phyloP scores from a whole-genome alignment of 345 rosid species.

The Hibiscus mutabilis region DNA sequence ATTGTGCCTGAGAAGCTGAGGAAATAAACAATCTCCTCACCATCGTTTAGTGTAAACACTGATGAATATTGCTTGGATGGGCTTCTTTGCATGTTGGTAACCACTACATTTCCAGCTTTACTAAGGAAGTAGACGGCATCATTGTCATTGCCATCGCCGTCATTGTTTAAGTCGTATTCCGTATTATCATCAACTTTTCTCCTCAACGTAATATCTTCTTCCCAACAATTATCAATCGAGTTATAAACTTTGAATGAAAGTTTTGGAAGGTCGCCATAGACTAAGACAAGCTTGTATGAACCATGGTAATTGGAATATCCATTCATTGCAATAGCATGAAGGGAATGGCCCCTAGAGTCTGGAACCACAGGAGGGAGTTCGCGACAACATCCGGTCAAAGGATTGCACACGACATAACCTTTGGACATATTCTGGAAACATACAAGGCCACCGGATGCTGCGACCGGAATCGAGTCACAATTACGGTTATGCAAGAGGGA shows the following conservation, averaged over 20 bases:
- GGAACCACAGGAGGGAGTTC: slow-evolving; percentile 35
- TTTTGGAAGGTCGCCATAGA: slow-evolving; percentile 58
- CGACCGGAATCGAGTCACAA: slow-evolving; percentile 44
- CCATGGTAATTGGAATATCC: slow-evolving; percentile 17
- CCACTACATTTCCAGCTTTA: slow-evolving; percentile 69
- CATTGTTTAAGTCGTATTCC: slow-evolving; percentile 19
- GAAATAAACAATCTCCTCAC: slow-evolving; percentile 50
- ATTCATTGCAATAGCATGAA: slow-evolving; percentile 69
- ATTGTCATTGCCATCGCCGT: slow-evolving; percentile 16
- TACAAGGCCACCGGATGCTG: slow-evolving; percentile 63
- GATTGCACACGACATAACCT: slow-evolving; percentile 48
- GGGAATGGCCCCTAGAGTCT: slow-evolving; percentile 21
- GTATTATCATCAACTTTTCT: slow-evolving; percentile 29
- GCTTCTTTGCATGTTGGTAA: slow-evolving; percentile 67
- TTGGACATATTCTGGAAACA: slow-evolving; percentile 53
- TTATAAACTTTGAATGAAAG: slow-evolving; percentile 45
- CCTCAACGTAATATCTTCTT: slow-evolving; percentile 31
- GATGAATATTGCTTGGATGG: slow-evolving; percentile 89
- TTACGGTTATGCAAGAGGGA: slow-evolving; percentile 18
- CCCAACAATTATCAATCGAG: slow-evolving; percentile 50
- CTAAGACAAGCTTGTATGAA: slow-evolving; percentile 49
- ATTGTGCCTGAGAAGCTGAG: slow-evolving; percentile 66
- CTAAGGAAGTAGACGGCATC: slow-evolving; percentile 76
- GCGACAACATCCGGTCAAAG: slow-evolving; percentile 53
- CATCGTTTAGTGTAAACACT: slow-evolving; percentile 39